Conservation (phyloP, 306 rosid genomes). For the Arachis hypogaea region DNA sequence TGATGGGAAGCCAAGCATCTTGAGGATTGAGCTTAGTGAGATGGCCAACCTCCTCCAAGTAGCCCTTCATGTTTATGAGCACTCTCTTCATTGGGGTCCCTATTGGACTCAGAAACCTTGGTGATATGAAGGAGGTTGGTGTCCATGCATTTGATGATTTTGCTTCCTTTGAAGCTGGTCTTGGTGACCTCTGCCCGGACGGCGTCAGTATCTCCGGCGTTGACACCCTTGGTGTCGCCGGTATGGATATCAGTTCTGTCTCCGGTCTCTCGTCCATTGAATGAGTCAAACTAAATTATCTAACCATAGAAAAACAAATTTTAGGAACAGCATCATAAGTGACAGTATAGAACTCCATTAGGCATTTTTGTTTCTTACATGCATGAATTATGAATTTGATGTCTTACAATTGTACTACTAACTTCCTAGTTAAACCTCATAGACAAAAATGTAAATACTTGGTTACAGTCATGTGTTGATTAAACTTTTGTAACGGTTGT, state of each 20-base stretch:
- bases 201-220: constrained; percentile 95
- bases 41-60: constrained; percentile 94
- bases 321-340: not conserved
- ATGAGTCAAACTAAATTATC: constrained; percentile 12
- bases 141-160: constrained; percentile 95
- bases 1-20: constrained; percentile 99
- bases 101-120: constrained; percentile 96
- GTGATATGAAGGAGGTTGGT: constrained; percentile 92
- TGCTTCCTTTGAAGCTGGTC: constrained; percentile 77
- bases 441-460: too few relatives aligned
- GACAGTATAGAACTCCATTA: not conserved
- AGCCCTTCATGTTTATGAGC: constrained; percentile 89
- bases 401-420: too few relatives aligned
- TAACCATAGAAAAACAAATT: constrained; percentile 2
- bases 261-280: constrained; percentile 93
- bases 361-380: too few relatives aligned
- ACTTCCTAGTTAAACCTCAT: too few relatives aligned
- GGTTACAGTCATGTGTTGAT: too few relatives aligned
- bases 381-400: too few relatives aligned
- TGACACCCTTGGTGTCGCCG: constrained; percentile 90
- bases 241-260: constrained; percentile 93
- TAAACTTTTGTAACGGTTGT: too few relatives aligned
- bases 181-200: constrained; percentile 88
- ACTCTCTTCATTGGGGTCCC: constrained; percentile 99
- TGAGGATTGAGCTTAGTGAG: constrained; percentile 97